These are phyloP conservation scores for Aspergillus bertholletiae DNA, from an alignment of 495 filamentous ascomycete species.

Conservation along the genomic window DNA sequence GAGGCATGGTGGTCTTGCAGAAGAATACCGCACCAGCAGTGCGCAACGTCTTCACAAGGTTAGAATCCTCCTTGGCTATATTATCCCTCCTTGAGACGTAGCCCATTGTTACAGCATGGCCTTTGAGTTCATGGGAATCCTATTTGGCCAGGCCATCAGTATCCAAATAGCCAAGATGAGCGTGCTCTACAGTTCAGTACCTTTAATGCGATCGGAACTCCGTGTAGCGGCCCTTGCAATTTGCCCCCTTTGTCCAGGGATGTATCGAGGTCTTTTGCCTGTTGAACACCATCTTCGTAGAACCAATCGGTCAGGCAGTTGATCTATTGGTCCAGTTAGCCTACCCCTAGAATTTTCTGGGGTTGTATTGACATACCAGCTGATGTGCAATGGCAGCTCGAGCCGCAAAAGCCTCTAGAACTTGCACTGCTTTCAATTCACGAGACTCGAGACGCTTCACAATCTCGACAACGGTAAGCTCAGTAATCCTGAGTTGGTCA, in stretches of 20 bases:
- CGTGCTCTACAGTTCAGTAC: conserved; percentile 2
- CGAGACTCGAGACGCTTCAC: not conserved
- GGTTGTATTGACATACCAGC: conserved; percentile 31
- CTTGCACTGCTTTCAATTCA: conserved; percentile 23
- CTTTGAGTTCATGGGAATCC: not conserved
- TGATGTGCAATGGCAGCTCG: conserved; percentile 41
- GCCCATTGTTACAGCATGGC: not conserved
- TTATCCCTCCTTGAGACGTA: not conserved
- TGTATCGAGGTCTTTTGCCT: conserved; percentile 30
- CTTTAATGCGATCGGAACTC: conserved; percentile 42
- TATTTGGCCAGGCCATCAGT: not conserved
- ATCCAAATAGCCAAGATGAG: not conserved
- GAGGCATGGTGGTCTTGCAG: conserved; percentile 55
- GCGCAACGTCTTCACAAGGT: conserved; percentile 6
- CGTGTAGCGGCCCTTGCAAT: conserved; percentile 37
- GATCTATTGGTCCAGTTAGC: not conserved
- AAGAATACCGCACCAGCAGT: conserved; percentile 48
- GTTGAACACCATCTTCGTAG: conserved; percentile 23
- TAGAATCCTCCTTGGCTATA: not conserved
- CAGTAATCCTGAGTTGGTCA: not conserved
- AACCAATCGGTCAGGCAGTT: conserved; percentile 25
- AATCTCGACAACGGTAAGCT: not conserved
- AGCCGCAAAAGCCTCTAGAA: conserved; percentile 41
- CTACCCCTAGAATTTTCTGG: not conserved
- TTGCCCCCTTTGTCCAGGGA: conserved; percentile 20